These are phyloP conservation scores for Helminthosporium solani DNA, from an alignment of 2,329 filamentous ascomycete genomes.

Conservation along the genomic window DNA sequence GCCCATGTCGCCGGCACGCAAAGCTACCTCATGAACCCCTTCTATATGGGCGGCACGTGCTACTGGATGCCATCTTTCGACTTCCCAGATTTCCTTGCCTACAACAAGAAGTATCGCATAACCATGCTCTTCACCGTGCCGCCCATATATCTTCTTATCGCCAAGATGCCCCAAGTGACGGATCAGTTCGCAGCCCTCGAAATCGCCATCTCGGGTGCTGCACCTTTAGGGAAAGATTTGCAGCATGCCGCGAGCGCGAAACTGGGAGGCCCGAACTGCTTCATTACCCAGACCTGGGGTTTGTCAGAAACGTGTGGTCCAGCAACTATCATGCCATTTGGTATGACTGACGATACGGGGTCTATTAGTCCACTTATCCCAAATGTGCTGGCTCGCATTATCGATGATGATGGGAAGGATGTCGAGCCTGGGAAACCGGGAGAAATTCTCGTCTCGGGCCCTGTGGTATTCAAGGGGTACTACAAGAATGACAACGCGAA, in stretches of 20 bases:
- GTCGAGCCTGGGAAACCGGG: slow-evolving; percentile 33
- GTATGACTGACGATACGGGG: slow-evolving; percentile 48
- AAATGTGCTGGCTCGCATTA: slow-evolving; percentile 38
- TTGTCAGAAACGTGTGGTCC: slow-evolving; percentile 57
- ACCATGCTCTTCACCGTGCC: slow-evolving; percentile 62
- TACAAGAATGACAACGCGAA: slow-evolving; percentile 37
- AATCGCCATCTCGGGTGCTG: slow-evolving; percentile 55
- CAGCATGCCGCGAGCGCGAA: slow-evolving; percentile 55
- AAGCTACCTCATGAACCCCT: slow-evolving; percentile 50
- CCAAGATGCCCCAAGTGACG: slow-evolving; percentile 56
- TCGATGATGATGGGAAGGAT: slow-evolving; percentile 37
- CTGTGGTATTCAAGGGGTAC: slow-evolving; percentile 42
- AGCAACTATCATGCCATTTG: slow-evolving; percentile 50
- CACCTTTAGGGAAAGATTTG: slow-evolving; percentile 57
- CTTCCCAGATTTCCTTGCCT: slow-evolving; percentile 56
- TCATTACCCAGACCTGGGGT: slow-evolving; percentile 59
- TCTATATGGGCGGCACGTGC: slow-evolving; percentile 43
- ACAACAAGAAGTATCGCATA: slow-evolving; percentile 53
- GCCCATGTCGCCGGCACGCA: slow-evolving; percentile 52
- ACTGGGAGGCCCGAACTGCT: slow-evolving; percentile 47
- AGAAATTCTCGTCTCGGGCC: slow-evolving; percentile 39
- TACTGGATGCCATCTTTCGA: slow-evolving; percentile 67
- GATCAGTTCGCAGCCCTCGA: slow-evolving; percentile 57
- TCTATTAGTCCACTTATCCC: slow-evolving; percentile 49
- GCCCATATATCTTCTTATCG: slow-evolving; percentile 61